Evolutionary conservation across 805 yeast genomes (phyloP), one percentile per base, ranked within the genome.

Genomic region (Lipomyces orientalis): DNA sequence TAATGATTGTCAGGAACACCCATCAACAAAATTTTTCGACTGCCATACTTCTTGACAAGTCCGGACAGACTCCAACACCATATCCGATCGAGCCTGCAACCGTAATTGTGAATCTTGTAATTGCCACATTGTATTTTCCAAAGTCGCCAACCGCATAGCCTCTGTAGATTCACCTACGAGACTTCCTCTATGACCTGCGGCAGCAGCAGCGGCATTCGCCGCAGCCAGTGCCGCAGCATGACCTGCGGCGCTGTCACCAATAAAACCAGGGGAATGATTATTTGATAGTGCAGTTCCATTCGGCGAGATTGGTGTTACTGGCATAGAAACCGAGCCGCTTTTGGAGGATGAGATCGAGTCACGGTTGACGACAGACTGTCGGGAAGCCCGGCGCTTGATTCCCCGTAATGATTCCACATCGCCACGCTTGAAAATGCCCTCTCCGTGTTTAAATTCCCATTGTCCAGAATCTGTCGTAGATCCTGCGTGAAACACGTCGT

Each of bases 381-480:
- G 81, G 73, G 87, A 84, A 0, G 95, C 86, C 58, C 97, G 81
- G 69, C 98, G 83, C 77, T 91, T 93, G 76, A 93, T 94, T 16
- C 85, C 82, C 64, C 90, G 85, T 68, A 93, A 79, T 10, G 89
- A 82, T 56, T 88, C 95, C 16, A 87, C 78, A 76, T 93, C 95
- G 54, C 97, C 97, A 62, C 91, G 88, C 71, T 86, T 85, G 79
- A 93, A 93, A 67, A 85, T 84, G 46, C 90, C 91, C 2, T 91
- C 87, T 34, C 90, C 86, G 76, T 93, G 98, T 66, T 88, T 87
- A 79, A 93, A 93, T 80, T 94, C 98, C 98, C 98, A 93, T 16
- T 75, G 78, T 64, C 74, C 73, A 55, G 73, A 61, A 60, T 72
- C 74, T 14, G 73, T 34, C 12, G 71, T 37, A 7, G 59, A 37